Conservation (phyloP, 176 grass and related monocot species). For the Cymbopogon citratus region DNA sequence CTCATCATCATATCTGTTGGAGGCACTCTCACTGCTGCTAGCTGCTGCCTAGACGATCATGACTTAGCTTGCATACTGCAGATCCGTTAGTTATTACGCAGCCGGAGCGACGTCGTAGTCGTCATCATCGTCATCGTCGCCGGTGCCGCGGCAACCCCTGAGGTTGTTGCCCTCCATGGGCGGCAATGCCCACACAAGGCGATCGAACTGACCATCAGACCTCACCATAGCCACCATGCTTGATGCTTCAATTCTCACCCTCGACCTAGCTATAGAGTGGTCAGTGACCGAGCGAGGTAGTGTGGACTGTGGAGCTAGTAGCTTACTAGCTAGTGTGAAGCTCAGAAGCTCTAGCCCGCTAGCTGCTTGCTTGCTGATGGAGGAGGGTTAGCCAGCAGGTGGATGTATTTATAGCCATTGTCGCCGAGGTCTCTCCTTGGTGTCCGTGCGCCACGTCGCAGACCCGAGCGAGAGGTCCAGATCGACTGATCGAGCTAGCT, state of each 20-base stretch:
- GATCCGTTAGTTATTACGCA: constrained; percentile 18
- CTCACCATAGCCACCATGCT: no score
- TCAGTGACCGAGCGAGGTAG: no score
- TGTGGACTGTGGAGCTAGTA: no score
- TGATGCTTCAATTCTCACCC: no score
- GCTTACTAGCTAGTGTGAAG: neutral
- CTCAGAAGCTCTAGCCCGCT: neutral
- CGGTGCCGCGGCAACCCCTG: neutral
- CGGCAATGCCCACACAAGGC: constrained; percentile 8
- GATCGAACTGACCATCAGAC: neutral
- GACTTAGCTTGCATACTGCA: neutral
- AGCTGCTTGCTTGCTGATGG: neutral
- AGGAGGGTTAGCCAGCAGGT: neutral
- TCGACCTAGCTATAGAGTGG: no score
- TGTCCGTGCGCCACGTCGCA: neutral
- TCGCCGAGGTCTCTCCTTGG: neutral
- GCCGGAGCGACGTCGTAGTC: constrained; percentile 37
- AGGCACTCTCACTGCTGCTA: no score
- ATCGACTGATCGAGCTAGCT: no score
- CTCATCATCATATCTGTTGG: no score
- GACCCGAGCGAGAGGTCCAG: neutral
- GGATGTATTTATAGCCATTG: constrained; percentile 18
- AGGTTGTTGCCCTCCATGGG: neutral
- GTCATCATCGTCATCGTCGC: constrained; percentile 36
- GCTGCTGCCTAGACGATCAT: no score